Evolutionary conservation across 305 asterid species (phyloP).

Genomic region (Solanum hybrid): DNA sequence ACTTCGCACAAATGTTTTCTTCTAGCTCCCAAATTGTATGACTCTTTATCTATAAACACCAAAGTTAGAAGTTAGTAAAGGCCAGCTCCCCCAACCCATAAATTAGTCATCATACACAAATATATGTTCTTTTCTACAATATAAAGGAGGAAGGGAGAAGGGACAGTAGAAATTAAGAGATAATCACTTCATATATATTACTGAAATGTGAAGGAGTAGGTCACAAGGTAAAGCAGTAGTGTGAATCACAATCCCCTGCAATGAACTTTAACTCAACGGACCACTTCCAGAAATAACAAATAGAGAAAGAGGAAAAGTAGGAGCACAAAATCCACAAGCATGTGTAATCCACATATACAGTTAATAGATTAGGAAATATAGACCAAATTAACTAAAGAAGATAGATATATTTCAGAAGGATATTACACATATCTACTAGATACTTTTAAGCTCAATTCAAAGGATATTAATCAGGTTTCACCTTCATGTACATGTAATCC

Average conservation of each 20-base stretch:
- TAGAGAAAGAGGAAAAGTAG: neutral
- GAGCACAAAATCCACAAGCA: neutral
- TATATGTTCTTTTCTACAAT: neutral
- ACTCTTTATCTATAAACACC: neutral
- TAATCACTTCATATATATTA: neutral
- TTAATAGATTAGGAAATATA: neutral
- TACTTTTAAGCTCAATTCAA: neutral
- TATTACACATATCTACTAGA: neutral
- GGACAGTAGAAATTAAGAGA: neutral
- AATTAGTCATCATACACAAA: neutral
- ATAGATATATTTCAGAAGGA: neutral
- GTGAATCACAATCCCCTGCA: neutral
- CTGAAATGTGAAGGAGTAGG: neutral
- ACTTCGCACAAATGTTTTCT: neutral
- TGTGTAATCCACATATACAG: neutral
- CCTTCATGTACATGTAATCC: slow-evolving; percentile 83
- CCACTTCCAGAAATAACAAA: neutral
- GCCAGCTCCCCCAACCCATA: neutral
- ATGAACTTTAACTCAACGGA: neutral
- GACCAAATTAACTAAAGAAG: neutral
- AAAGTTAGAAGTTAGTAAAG: neutral
- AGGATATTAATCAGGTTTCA: slow-evolving; percentile 9
- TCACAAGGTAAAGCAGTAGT: neutral
- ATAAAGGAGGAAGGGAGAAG: neutral
- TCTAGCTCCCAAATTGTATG: neutral